Evolutionary conservation across 345 rosid genomes (phyloP).

Genomic region (Bruguiera sexangula): DNA sequence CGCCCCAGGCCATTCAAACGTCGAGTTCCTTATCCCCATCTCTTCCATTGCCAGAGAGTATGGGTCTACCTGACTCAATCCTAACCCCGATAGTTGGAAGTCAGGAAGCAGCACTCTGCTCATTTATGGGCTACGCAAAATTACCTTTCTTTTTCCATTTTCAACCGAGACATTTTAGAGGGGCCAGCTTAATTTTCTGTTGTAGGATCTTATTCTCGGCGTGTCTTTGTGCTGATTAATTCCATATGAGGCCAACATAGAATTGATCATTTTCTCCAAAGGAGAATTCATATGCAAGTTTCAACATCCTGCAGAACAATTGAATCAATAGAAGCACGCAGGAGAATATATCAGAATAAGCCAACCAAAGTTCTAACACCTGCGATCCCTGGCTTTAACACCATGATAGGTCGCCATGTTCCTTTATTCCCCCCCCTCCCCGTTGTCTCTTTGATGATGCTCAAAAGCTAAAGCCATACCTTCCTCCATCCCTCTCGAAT

Average conservation of each 20-base stretch:
- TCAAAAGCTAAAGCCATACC: background rate
- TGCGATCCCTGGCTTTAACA: background rate
- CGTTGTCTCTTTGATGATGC: background rate
- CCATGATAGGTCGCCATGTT: background rate
- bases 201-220: too few species aligned
- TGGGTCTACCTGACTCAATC: background rate
- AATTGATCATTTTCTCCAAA: too few species aligned
- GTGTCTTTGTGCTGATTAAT: too few species aligned
- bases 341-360: conserved; percentile 1
- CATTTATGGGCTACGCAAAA: too few species aligned
- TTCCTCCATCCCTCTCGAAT: conserved; percentile 14
- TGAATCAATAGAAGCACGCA: background rate
- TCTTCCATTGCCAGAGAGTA: background rate
- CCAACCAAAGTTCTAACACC: background rate
- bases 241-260: too few species aligned
- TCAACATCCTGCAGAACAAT: conserved; percentile 1
- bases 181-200: too few species aligned
- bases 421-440: too few species aligned
- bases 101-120: background rate
- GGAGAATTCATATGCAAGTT: background rate
- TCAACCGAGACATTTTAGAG: too few species aligned
- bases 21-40: conserved; percentile 9
- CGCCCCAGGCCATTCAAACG: conserved; percentile 10
- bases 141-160: too few species aligned
- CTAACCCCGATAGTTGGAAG: background rate